phyloP scores from a whole-genome alignment of 2,329 filamentous ascomycete genomes.

The Phaeophleospora eucalypticola region DNA sequence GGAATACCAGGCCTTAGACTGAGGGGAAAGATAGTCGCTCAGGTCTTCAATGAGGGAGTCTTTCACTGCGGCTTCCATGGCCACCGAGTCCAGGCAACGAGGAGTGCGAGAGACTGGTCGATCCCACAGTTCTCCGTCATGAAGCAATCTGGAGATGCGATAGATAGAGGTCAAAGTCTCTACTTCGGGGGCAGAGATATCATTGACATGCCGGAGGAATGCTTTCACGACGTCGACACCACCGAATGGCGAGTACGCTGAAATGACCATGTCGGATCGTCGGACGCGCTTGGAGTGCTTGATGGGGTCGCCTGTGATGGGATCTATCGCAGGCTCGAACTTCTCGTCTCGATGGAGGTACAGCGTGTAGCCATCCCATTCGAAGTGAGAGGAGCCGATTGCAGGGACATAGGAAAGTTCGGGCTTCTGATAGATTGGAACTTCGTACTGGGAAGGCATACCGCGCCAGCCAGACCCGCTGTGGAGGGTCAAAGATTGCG shows the following conservation, averaged over 20 bases:
- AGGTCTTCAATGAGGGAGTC: conserved; percentile 62
- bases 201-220: conserved; percentile 45
- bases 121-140: conserved; percentile 32
- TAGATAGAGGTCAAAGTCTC: conserved; percentile 20
- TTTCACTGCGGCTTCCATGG: conserved; percentile 64
- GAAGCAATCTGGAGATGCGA: conserved; percentile 5
- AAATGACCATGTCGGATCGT: conserved; percentile 13
- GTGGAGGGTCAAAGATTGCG: not conserved
- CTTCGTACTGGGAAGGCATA: not conserved
- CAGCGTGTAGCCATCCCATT: not conserved
- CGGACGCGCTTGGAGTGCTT: conserved; percentile 6
- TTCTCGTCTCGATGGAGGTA: not conserved
- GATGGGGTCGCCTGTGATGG: conserved; percentile 8
- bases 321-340: conserved; percentile 1
- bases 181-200: conserved; percentile 33
- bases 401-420: not conserved
- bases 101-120: conserved; percentile 52
- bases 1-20: conserved; percentile 69
- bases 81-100: conserved; percentile 68
- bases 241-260: conserved; percentile 19
- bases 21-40: conserved; percentile 68
- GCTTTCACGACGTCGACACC: conserved; percentile 33
- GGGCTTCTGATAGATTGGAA: not conserved
- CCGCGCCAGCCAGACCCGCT: not conserved
- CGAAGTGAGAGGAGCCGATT: not conserved